These are phyloP conservation scores for Euphorbia tirucalli DNA, from an alignment of 345 rosid genomes.

Conservation along the genomic window DNA sequence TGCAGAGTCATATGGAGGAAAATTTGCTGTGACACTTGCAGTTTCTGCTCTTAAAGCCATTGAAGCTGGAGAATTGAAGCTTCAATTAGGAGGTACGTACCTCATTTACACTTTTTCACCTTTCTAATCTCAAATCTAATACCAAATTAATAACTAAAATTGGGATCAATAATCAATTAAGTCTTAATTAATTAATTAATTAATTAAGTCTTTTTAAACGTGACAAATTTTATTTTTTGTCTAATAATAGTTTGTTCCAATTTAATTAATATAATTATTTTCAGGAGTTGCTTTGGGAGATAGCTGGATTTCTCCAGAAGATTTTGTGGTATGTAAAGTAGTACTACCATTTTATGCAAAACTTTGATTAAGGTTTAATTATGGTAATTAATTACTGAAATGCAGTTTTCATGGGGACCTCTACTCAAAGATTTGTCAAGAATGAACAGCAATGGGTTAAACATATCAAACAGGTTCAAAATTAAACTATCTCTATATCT, in stretches of 20 bases:
- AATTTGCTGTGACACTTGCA: slow-evolving; percentile 45
- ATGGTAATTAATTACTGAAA: not conserved
- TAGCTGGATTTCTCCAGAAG: slow-evolving; percentile 50
- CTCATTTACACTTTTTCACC: not conserved
- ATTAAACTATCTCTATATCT: no score
- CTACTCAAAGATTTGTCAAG: slow-evolving; percentile 44
- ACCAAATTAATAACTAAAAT: not conserved
- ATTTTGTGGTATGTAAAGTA: slow-evolving; percentile 31
- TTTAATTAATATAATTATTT: not conserved
- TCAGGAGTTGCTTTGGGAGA: slow-evolving; percentile 52
- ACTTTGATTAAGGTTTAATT: not conserved
- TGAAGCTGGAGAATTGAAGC: slow-evolving; percentile 39
- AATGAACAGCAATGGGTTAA: slow-evolving; percentile 27
- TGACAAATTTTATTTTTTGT: no score
- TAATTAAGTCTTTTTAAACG: no score
- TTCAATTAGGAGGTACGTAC: slow-evolving; percentile 47
- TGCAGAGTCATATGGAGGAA: slow-evolving; percentile 53
- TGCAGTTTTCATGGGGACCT: slow-evolving; percentile 48
- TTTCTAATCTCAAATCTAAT: not conserved
- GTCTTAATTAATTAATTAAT: no score
- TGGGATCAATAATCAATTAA: not conserved
- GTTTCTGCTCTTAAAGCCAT: slow-evolving; percentile 34
- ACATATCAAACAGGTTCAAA: slow-evolving; percentile 32
- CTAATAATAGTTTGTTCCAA: no score
- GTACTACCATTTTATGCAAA: not conserved